Evolutionary conservation across 2,329 filamentous ascomycete species (phyloP).

Genomic region (Aureobasidium lini): DNA sequence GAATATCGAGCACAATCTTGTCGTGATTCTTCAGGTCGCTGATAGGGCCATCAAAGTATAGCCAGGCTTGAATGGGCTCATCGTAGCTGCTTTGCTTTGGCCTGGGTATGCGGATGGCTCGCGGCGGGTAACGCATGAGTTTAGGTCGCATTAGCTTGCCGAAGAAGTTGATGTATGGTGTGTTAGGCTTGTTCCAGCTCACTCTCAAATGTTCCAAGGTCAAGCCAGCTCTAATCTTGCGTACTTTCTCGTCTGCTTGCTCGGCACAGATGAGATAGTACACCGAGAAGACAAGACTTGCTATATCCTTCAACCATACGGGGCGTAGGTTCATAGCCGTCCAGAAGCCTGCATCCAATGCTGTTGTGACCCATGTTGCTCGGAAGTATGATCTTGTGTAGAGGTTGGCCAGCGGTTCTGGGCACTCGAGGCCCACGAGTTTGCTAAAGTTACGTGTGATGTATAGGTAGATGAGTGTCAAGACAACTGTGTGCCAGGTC

Average conservation of each 20-base stretch:
- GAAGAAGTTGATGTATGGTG: conserved; percentile 71
- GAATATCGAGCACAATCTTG: conserved; percentile 78
- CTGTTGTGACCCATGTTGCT: conserved; percentile 93
- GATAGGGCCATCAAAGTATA: conserved; percentile 88
- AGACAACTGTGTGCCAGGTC: conserved; percentile 79
- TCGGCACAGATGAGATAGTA: conserved; percentile 94
- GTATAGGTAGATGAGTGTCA: conserved; percentile 88
- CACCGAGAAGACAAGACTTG: conserved; percentile 73
- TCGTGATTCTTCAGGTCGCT: conserved; percentile 68
- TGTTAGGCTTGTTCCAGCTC: conserved; percentile 91
- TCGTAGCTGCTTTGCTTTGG: conserved; percentile 73
- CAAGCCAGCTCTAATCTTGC: conserved; percentile 76
- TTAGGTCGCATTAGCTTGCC: conserved; percentile 68
- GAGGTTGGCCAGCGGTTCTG: conserved; percentile 88
- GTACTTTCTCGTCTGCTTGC: conserved; percentile 91
- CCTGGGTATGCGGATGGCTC: conserved; percentile 75
- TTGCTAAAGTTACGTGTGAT: conserved; percentile 89
- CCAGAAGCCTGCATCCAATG: conserved; percentile 95
- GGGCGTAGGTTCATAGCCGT: conserved; percentile 86
- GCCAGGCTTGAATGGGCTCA: conserved; percentile 76
- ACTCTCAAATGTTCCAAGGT: conserved; percentile 88
- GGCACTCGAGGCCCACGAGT: conserved; percentile 80
- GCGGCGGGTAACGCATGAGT: conserved; percentile 61
- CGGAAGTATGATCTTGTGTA: conserved; percentile 90
- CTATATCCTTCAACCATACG: conserved; percentile 74